phyloP scores from a whole-genome alignment of 2,329 filamentous ascomycete genomes.

The Graphilbum ipis-grandicollis region DNA sequence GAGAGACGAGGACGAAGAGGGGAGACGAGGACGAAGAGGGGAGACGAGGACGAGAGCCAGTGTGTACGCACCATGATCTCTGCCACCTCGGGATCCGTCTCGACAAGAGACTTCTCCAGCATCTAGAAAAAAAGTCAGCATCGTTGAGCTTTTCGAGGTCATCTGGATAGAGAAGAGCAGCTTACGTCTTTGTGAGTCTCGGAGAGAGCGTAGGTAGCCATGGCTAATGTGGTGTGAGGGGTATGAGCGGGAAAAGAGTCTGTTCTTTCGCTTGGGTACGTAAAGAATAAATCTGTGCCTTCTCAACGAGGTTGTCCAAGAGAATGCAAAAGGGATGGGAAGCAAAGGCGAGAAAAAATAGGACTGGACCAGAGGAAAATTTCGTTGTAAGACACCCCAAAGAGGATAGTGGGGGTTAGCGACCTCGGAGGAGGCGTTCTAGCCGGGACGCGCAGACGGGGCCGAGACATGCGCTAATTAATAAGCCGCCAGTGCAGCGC shows the following conservation, averaged over 20 bases:
- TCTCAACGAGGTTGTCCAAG: not conserved
- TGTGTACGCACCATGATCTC: constrained; percentile 93
- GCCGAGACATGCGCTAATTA: no score
- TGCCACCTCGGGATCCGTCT: constrained; percentile 85
- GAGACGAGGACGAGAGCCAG: no score
- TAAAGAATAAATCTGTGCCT: not conserved
- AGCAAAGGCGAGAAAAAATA: not conserved
- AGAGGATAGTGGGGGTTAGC: not conserved
- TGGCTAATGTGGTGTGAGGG: constrained; percentile 9
- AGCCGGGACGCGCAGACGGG: no score
- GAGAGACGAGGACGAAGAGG: constrained; percentile 4
- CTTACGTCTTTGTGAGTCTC: constrained; percentile 9
- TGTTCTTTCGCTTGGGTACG: not conserved
- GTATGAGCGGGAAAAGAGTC: not conserved
- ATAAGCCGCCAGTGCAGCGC: no score
- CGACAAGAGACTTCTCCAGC: constrained; percentile 86
- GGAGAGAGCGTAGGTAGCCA: constrained; percentile 16
- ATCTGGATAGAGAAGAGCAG: no score
- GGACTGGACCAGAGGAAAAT: not conserved
- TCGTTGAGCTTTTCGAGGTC: no score
- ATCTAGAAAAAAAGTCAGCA: constrained; percentile 35
- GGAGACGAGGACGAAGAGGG: not conserved
- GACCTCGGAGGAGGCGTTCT: not conserved
- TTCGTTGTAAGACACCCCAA: not conserved
- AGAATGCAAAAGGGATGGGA: not conserved